phyloP scores from a whole-genome alignment of 192 early-diverging fungal genomes.

The Rhizophagus clarus region DNA sequence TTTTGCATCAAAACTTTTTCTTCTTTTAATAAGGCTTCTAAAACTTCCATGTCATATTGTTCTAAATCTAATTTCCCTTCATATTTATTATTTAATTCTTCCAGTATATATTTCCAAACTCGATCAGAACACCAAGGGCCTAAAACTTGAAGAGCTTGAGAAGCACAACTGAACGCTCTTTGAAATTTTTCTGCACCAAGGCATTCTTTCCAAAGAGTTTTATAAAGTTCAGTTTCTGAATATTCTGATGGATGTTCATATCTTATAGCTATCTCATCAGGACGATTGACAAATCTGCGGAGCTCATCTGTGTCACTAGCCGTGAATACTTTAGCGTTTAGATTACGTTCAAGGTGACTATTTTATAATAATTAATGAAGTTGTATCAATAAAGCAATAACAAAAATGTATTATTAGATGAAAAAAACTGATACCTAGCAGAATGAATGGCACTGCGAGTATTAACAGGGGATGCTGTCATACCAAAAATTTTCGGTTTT shows the following conservation, averaged over 20 bases:
- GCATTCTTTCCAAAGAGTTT: conserved; percentile 40
- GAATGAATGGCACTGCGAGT: conserved; percentile 31
- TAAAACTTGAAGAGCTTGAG: conserved; percentile 53
- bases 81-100: conserved; percentile 42
- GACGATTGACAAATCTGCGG: conserved; percentile 40
- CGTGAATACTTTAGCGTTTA: conserved; percentile 63
- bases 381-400: neutral
- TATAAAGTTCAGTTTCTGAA: conserved; percentile 46
- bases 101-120: conserved; percentile 59
- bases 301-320: conserved; percentile 42
- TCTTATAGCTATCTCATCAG: conserved; percentile 47
- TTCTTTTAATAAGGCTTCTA: conserved; percentile 10
- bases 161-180: conserved; percentile 43
- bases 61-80: conserved; percentile 28
- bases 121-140: conserved; percentile 83
- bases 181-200: conserved; percentile 41
- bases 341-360: conserved; percentile 55
- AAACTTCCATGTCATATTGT: neutral
- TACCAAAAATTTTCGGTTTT: conserved; percentile 85
- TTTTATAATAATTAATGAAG: neutral
- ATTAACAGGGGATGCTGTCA: conserved; percentile 89
- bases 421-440: conserved; percentile 34
- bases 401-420: neutral
- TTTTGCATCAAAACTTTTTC: conserved; percentile 27
- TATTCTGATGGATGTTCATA: conserved; percentile 55